A percentile compares a stretch with the other conserved stretches of the same genome.
These are phyloP conservation scores for Polyplosphaeria fusca DNA, from an alignment of 495 filamentous ascomycete genomes.

Conservation along the genomic window DNA sequence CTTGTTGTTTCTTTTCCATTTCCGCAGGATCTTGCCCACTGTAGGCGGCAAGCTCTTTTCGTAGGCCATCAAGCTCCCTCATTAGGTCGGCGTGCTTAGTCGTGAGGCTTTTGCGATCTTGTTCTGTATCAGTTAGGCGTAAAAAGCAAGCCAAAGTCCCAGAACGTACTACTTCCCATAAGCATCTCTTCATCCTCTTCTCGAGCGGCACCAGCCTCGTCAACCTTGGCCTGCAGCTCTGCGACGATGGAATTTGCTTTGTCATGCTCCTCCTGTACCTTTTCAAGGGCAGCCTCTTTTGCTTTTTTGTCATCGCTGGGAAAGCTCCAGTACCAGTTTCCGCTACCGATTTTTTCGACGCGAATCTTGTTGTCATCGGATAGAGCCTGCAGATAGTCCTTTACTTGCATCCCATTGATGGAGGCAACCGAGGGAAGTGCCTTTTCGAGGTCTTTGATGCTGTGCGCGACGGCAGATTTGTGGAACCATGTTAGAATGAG, in stretches of 20 bases:
- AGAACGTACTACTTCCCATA: constrained; percentile 14
- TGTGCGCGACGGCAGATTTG: constrained; percentile 61
- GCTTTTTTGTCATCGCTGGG: constrained; percentile 58
- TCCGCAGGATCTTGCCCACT: constrained; percentile 54
- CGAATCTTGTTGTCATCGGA: constrained; percentile 63
- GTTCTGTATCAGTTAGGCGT: constrained; percentile 4
- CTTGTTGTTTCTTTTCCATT: constrained; percentile 51
- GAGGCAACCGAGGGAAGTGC: constrained; percentile 61
- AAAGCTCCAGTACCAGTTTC: constrained; percentile 83
- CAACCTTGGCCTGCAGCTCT: constrained; percentile 46
- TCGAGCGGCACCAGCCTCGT: constrained; percentile 46
- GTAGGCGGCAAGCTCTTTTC: constrained; percentile 47
- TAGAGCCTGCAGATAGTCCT: constrained; percentile 64
- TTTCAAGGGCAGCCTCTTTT: constrained; percentile 48
- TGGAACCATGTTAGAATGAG: constrained; percentile 64
- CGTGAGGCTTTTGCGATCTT: constrained; percentile 39
- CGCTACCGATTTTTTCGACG: constrained; percentile 76
- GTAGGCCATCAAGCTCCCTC: constrained; percentile 42
- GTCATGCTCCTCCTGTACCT: constrained; percentile 54
- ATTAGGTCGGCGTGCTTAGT: constrained; percentile 36
- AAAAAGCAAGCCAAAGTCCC: not conserved
- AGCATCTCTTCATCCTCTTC: constrained; percentile 44
- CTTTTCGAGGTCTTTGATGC: constrained; percentile 74
- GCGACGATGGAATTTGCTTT: constrained; percentile 43
- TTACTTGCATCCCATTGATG: constrained; percentile 67